Evolutionary conservation across 75 land plant species (phyloP).

Genomic region (Pinus taeda): DNA sequence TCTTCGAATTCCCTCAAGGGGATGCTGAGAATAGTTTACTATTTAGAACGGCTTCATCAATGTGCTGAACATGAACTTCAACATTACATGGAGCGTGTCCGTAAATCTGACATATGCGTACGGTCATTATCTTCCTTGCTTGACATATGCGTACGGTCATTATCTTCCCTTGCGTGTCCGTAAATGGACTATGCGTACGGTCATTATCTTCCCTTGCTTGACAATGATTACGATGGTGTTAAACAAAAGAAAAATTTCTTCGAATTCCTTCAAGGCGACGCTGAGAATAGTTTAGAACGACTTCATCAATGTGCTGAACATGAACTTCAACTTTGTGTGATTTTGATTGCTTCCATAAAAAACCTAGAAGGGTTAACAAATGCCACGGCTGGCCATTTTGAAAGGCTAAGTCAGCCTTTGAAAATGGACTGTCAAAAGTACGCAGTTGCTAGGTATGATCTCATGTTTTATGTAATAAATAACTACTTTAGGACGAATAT

Average conservation of each 20-base stretch:
- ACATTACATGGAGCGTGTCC: no score
- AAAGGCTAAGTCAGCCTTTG: slow-evolving; percentile 39
- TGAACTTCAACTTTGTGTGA: neutral
- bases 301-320: slow-evolving; percentile 27
- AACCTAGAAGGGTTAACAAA: slow-evolving; percentile 20
- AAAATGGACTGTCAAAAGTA: slow-evolving; percentile 7
- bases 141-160: no score
- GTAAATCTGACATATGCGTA: slow-evolving; percentile 22
- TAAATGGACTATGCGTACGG: slow-evolving; percentile 4
- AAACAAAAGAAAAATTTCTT: slow-evolving; percentile 15
- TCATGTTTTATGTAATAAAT: no score
- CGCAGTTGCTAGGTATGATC: no score
- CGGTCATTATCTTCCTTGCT: slow-evolving; percentile 29
- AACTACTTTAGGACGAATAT: no score
- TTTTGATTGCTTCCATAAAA: slow-evolving; percentile 17
- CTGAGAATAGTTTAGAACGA: slow-evolving; percentile 18
- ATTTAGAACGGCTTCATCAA: no score
- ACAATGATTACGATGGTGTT: neutral
- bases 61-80: no score
- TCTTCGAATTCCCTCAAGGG: no score
- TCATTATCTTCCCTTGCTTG: neutral
- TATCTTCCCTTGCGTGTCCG: no score
- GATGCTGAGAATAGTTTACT: no score
- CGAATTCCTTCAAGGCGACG: slow-evolving; percentile 25
- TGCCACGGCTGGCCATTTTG: slow-evolving; percentile 33